These are phyloP conservation scores for Fennellomyces sp. DNA, from an alignment of 371 early-diverging fungal genomes.

Conservation along the genomic window DNA sequence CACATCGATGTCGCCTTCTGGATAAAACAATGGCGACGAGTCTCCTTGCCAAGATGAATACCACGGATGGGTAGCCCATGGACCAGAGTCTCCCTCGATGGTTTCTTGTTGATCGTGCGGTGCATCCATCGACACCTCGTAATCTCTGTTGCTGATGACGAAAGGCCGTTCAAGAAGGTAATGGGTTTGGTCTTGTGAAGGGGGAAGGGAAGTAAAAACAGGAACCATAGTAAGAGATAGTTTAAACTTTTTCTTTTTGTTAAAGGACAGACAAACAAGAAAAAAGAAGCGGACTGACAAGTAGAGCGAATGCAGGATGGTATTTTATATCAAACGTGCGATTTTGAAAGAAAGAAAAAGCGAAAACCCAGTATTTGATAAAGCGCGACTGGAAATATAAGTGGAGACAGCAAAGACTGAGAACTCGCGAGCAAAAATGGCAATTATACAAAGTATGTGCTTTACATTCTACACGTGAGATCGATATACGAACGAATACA, in stretches of 20 bases:
- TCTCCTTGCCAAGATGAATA: not conserved
- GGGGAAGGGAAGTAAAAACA: not conserved
- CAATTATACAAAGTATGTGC: too few relatives aligned
- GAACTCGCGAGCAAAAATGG: too few relatives aligned
- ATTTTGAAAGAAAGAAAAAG: too few relatives aligned
- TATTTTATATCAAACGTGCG: not conserved
- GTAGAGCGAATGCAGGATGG: not conserved
- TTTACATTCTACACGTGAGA: not conserved
- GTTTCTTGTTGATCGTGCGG: not conserved
- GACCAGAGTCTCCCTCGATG: too few relatives aligned
- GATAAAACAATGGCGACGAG: not conserved
- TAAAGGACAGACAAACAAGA: conserved; percentile 4
- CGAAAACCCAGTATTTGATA: too few relatives aligned
- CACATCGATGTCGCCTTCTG: not conserved
- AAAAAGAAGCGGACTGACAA: not conserved
- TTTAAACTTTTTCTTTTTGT: not conserved
- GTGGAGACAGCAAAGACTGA: too few relatives aligned
- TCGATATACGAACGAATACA: too few relatives aligned
- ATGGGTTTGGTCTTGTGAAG: not conserved
- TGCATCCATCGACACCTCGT: not conserved
- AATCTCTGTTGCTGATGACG: not conserved
- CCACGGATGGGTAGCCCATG: too few relatives aligned
- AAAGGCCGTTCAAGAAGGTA: not conserved
- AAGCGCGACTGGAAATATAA: not conserved
- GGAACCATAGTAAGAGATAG: not conserved